These are phyloP conservation scores for Trichoderma arundinaceum DNA, from an alignment of 2,329 filamentous ascomycete species.

Conservation along the genomic window DNA sequence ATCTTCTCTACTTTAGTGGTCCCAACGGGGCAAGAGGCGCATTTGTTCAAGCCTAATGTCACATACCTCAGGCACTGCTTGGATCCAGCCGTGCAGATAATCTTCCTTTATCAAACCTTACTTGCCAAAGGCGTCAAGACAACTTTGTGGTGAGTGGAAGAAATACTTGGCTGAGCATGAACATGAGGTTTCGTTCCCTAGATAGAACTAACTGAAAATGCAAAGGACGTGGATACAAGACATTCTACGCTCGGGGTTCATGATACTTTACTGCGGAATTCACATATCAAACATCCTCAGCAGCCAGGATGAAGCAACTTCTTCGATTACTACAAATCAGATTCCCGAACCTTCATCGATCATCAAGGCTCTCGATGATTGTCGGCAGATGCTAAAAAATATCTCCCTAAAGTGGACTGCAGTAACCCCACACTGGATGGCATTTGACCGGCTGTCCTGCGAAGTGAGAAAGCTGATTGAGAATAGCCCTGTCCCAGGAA, in stretches of 20 bases:
- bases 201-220: background rate
- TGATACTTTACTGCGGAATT: constrained; percentile 30
- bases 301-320: background rate
- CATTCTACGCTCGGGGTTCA: constrained; percentile 26
- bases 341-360: constrained; percentile 14
- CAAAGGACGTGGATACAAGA: constrained; percentile 29
- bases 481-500: background rate
- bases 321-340: background rate
- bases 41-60: constrained; percentile 19
- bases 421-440: constrained; percentile 25
- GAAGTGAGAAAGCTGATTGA: constrained; percentile 26
- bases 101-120: constrained; percentile 25
- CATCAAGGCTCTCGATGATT: constrained; percentile 28
- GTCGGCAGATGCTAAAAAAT: constrained; percentile 25
- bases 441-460: constrained; percentile 25
- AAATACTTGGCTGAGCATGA: background rate
- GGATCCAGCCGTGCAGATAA: constrained; percentile 25
- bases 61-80: constrained; percentile 27
- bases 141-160: constrained; percentile 17
- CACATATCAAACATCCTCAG: constrained; percentile 28
- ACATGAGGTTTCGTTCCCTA: no score
- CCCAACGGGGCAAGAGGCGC: constrained; percentile 16
- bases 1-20: constrained; percentile 28
- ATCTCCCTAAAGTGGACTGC: constrained; percentile 24
- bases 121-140: constrained; percentile 24